phyloP scores from a whole-genome alignment of 768 basidiomycete species.

The Macrolepiota dolichaula region DNA sequence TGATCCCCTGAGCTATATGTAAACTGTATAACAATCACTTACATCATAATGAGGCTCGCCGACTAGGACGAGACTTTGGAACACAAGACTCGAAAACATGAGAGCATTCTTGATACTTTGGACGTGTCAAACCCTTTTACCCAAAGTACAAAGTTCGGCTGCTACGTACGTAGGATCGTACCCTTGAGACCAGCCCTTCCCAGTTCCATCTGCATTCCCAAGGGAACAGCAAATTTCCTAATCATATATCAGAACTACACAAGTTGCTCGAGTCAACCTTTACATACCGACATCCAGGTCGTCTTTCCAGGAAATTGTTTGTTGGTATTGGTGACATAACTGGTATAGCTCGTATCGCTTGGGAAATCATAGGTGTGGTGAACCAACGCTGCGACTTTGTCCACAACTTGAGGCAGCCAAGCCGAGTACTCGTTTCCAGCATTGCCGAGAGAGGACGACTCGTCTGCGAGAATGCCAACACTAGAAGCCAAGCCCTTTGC shows the following conservation, averaged over 20 bases:
- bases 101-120: slow-evolving; percentile 33
- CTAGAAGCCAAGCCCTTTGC: slow-evolving; percentile 22
- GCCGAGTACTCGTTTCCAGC: slow-evolving; percentile 29
- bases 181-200: slow-evolving; percentile 29
- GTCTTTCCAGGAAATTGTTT: slow-evolving; percentile 24
- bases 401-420: slow-evolving; percentile 31
- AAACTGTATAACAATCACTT: slow-evolving; percentile 9
- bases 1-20: not conserved
- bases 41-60: slow-evolving; percentile 36
- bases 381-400: slow-evolving; percentile 34
- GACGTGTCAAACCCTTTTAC: not conserved
- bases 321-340: slow-evolving; percentile 26
- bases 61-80: slow-evolving; percentile 34
- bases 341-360: slow-evolving; percentile 30
- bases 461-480: slow-evolving; percentile 40
- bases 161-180: slow-evolving; percentile 32
- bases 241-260: not conserved
- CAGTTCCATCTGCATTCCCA: slow-evolving; percentile 30
- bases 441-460: slow-evolving; percentile 30
- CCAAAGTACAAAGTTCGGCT: not conserved
- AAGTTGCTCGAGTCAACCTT: too few relatives aligned
- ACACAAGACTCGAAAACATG: slow-evolving; percentile 34
- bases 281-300: slow-evolving; percentile 37
- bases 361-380: slow-evolving; percentile 48
- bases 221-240: slow-evolving; percentile 36